Evolutionary conservation across 140 eudicot genomes (phyloP).

Genomic region (Anethum foeniculum): DNA sequence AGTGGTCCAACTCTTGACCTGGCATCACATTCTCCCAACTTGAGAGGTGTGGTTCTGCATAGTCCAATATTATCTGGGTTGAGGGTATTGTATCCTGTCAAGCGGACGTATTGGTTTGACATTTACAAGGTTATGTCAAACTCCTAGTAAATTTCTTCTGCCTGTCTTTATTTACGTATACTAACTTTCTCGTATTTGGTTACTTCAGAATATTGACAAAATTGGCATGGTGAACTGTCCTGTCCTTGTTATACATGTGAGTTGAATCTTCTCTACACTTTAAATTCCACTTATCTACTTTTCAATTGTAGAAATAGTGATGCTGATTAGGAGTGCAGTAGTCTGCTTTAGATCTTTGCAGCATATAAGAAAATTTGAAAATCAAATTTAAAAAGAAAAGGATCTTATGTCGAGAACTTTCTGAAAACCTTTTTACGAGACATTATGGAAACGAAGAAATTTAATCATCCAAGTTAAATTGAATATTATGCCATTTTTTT

Average conservation of each 20-base stretch:
- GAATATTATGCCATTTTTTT: background rate
- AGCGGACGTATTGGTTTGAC: constrained; percentile 90
- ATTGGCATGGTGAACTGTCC: constrained; percentile 69
- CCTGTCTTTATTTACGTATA: background rate
- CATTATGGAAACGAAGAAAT: background rate
- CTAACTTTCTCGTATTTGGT: constrained; percentile 6
- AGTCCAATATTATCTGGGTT: constrained; percentile 92
- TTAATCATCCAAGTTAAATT: background rate
- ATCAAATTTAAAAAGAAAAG: background rate
- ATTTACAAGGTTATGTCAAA: constrained; percentile 69
- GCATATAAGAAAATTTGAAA: background rate
- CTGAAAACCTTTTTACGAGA: background rate
- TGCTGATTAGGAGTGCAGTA: background rate
- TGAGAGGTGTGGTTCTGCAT: constrained; percentile 89
- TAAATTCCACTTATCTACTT: background rate
- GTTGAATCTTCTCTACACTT: constrained; percentile 15
- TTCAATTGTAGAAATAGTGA: background rate
- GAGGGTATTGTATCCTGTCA: constrained; percentile 81
- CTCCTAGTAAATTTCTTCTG: background rate
- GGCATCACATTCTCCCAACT: constrained; percentile 73
- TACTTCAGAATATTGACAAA: constrained; percentile 78
- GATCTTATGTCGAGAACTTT: background rate
- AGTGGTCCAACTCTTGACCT: constrained; percentile 93
- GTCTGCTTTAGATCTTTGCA: background rate
- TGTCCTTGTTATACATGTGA: constrained; percentile 78